Base-by-base conservation (phyloP, 2,329 filamentous ascomycete genomes). In the Myrmaecium sp. region DNA sequence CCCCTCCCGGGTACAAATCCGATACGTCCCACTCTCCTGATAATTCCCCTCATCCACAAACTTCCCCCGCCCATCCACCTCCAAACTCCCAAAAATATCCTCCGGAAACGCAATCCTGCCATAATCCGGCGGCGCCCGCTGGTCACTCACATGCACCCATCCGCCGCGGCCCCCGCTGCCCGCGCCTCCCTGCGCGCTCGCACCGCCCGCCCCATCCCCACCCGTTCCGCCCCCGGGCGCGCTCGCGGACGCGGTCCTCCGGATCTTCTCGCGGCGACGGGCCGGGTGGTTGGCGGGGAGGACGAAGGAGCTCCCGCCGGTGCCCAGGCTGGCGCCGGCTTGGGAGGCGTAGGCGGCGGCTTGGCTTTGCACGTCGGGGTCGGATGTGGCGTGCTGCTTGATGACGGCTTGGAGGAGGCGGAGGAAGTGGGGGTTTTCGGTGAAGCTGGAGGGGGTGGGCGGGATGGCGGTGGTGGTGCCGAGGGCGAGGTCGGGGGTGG, bases 91-190 rank as follows among this genome's bases (percentile, higher is more conserved):
- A 40, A 74, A 67, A 26, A 74, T 74, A 47, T 74, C 69, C 42
- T 74, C 69, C 0, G 69, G 69, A 62, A 62, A 70, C 27, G 69
- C 64, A 33, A 73, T 71, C n/a, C 69, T 45, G 1, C 69, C 69
- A 46, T 59, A 74, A 32, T 74, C 69, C 3, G 69, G 69, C 18
- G 69, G 66, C 33, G 65, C 61, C 32, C 69, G 51, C 40, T 47
- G 46, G 39, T 74, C 69, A 19, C 62, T 69, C n/a, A 74, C 56
- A 40, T 74, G 69, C 21, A 74, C 65, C 51, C 62, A 72, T 2
- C 69, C 69, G 12, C 69, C 69, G 35, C 63, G 51, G 2, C 66
- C 67, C 10, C 51, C 67, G 11, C 64, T 62, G 3, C 66, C 68
- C 31, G 55, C 57, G 26, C 68, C 69, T 11, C 66, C 67, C 37